A percentile compares a stretch with the other conserved stretches of the same genome.
phyloP scores from a whole-genome alignment of 352 stramenopile genomes.

The Phytophthora multivora region DNA sequence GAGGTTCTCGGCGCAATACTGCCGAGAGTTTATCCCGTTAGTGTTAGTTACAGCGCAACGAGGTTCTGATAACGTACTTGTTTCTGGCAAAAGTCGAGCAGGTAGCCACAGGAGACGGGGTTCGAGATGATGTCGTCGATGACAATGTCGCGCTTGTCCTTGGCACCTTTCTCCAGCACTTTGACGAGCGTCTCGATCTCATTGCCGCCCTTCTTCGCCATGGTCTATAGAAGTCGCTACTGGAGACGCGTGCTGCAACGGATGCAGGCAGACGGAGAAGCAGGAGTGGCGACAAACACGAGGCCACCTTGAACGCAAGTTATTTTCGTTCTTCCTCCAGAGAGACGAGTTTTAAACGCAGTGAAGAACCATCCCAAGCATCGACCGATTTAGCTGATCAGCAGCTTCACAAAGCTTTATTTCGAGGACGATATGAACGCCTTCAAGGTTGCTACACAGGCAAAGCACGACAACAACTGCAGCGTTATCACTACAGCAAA shows the following conservation, averaged over 20 bases:
- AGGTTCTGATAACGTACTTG: constrained; percentile 44
- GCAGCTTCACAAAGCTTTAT: constrained; percentile 3
- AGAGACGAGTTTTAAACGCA: constrained; percentile 12
- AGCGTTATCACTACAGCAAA: too few relatives aligned
- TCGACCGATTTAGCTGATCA: constrained; percentile 27
- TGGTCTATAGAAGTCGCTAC: constrained; percentile 20
- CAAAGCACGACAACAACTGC: not conserved
- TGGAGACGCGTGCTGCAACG: constrained; percentile 9
- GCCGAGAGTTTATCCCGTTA: not conserved
- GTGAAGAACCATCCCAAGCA: constrained; percentile 1
- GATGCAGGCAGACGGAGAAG: constrained; percentile 33
- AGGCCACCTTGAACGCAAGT: constrained; percentile 13
- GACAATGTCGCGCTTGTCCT: constrained; percentile 80
- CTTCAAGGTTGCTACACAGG: not conserved
- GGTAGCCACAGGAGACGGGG: constrained; percentile 81
- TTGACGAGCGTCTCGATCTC: constrained; percentile 71
- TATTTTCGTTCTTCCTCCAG: constrained; percentile 25
- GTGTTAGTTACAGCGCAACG: not conserved
- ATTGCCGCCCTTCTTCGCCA: constrained; percentile 75
- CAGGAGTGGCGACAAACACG: constrained; percentile 15
- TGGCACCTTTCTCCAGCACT: constrained; percentile 67
- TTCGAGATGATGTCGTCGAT: constrained; percentile 89
- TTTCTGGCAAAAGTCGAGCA: constrained; percentile 89
- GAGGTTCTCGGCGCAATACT: constrained; percentile 87
- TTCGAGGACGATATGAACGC: constrained; percentile 2